Evolutionary conservation across 345 rosid genomes (phyloP), one percentile per base, ranked within the genome.

Genomic region (Sonneratia alba): DNA sequence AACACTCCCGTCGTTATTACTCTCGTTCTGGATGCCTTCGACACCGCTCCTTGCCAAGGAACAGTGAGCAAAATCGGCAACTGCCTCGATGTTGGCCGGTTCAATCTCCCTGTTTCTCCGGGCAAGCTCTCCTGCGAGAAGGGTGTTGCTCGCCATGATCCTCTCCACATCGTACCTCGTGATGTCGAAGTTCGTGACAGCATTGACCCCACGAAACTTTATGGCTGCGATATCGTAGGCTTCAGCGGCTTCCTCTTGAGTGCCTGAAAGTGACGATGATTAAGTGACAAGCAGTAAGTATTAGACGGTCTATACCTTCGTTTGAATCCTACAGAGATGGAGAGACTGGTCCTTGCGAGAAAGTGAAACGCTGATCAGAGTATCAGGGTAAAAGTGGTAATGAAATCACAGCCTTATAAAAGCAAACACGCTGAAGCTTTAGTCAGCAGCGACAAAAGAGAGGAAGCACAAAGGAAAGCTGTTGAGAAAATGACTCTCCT

Each of bases 211-310:
- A 0, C 96, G 89, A 67, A 90, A 90, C 82, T 90, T 90, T 56
- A 90, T 88, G 0, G 96, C 96, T 7, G 96, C 96, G 5, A 90
- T 63, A 69, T 90, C 96, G 67, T 90, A 90, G 24, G 96, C 91
- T 74, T 90, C 96, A 2, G 96, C 96, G 7, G 96, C 96, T 83
- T 90, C 96, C 80, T 90, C 96, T 76, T 90, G 96, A 16, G 96
- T 88, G 73, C 93, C 93, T 47, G 15, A 47, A 47, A 47, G 51
- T 47, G 51, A 27, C 32, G 15, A 47, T 47, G 45, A 47, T 47
- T 13, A 13, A 47, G 51, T 47, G 15, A 47, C 51, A 9, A 47
- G 15, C 51, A 47, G 51, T 47, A 9, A 47, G 0, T 47, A 47
- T 13, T 47, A 13, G 6, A 0, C 51, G 15, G 51, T 47, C 51